Base-by-base conservation (phyloP, 2,329 filamentous ascomycete species). In the Alternaria gaisen region DNA sequence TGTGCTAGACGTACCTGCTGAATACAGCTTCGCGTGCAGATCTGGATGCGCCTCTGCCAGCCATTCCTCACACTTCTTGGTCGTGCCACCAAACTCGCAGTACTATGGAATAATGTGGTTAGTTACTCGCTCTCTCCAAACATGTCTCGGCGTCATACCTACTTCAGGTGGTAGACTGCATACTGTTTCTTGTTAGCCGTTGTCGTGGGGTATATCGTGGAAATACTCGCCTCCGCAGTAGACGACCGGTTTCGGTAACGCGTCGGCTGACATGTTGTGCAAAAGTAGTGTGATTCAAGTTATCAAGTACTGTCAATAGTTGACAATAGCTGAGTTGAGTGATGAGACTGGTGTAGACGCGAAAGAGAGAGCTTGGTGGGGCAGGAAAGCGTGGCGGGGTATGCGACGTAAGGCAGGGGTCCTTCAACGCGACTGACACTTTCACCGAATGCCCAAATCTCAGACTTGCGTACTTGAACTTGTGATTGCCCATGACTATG, bases 51-150 rank as follows among this genome's bases (percentile, higher is more conserved):
- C 86, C 67, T 89, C 87, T 74, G 92, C 83, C 20, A 99, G 88
- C 95, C 95, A 99, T 79, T 98, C 94, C 80, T 94, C 91, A 83
- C 95, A 99, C 83, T 97, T 99, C 82, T 93, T 97, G 24, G 91
- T 90, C 40, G 94, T 98, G 67, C 94, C 94, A 76, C 95, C 95
- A 81, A 97, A 98, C 83, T 99, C 95, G 84, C 95, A 99, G 83
- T 97, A 99, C 95, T 98, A 82, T 10, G 14, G 36, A 7, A 14
- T 9, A 28, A 22, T n/a, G 10, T 6, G 16, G 42, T 75, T 42
- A 74, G 66, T 22, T 3, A 30, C 42, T 5, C 41, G 28, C 18
- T 47, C 16, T 16, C 3, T 48, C 5, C 26, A 9, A 20, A 52
- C 61, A 60, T 52, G 63, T 59, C 56, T 46, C 48, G 61, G 69